Evolutionary conservation across 768 basidiomycete genomes (phyloP).

Genomic region (Termitomyces sp.): DNA sequence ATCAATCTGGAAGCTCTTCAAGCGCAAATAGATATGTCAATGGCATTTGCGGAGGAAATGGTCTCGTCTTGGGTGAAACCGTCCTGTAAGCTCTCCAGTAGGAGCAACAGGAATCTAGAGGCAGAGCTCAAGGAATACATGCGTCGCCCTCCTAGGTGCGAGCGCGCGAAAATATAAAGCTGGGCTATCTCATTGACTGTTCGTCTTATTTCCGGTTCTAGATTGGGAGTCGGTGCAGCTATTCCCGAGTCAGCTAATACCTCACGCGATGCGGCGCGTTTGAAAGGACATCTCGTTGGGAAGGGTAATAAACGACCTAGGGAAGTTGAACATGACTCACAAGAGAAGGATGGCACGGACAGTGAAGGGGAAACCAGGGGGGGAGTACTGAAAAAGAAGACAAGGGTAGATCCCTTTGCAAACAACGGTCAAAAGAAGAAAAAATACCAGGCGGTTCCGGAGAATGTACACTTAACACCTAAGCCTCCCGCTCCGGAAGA

Average conservation of each 20-base stretch:
- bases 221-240: constrained; percentile 71
- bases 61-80: constrained; percentile 76
- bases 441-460: constrained; percentile 12
- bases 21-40: constrained; percentile 77
- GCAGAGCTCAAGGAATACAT: constrained; percentile 62
- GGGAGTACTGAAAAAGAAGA: constrained; percentile 53
- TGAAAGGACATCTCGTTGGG: constrained; percentile 54
- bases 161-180: constrained; percentile 2
- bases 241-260: constrained; percentile 41
- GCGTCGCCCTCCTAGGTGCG: constrained; percentile 66
- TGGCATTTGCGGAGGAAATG: constrained; percentile 70
- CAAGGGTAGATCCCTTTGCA: constrained; percentile 53
- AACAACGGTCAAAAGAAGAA: constrained; percentile 37
- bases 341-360: constrained; percentile 23
- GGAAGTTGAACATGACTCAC: constrained; percentile 30
- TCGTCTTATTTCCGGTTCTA: constrained; percentile 21
- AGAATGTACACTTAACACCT: background rate
- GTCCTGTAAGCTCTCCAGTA: constrained; percentile 30
- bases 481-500: background rate
- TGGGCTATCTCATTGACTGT: constrained; percentile 1
- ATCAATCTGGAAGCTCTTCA: constrained; percentile 66
- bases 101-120: constrained; percentile 32
- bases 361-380: constrained; percentile 59
- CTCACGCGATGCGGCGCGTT: constrained; percentile 51
- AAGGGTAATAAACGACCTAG: constrained; percentile 40